A percentile compares a stretch with the other conserved stretches of the same genome.
phyloP scores from a whole-genome alignment of 768 basidiomycete genomes.

The Fomitopsis serialis region DNA sequence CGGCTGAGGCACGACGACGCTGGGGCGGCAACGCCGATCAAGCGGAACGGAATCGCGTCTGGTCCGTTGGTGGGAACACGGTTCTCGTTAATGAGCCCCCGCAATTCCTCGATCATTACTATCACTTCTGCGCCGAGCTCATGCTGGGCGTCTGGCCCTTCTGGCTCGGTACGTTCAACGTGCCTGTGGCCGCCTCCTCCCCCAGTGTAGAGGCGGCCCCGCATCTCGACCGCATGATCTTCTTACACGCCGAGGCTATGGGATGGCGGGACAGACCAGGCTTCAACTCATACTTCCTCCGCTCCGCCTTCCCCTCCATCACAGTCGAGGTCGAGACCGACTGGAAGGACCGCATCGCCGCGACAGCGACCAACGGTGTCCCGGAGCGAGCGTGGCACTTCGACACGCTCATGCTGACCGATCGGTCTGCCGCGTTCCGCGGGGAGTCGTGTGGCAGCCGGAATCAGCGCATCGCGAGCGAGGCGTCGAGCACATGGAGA shows the following conservation, averaged over 20 bases:
- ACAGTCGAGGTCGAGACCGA: constrained; percentile 65
- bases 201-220: constrained; percentile 36
- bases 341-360: constrained; percentile 58
- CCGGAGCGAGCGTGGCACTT: constrained; percentile 57
- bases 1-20: constrained; percentile 48
- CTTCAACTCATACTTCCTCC: constrained; percentile 75
- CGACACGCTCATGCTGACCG: constrained; percentile 61
- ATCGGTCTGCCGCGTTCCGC: constrained; percentile 73
- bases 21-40: constrained; percentile 46
- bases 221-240: constrained; percentile 63
- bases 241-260: constrained; percentile 50
- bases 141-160: constrained; percentile 72
- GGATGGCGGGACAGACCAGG: constrained; percentile 76
- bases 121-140: constrained; percentile 83
- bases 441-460: constrained; percentile 56
- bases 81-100: constrained; percentile 65
- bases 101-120: constrained; percentile 83
- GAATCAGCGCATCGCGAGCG: constrained; percentile 69
- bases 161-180: constrained; percentile 50
- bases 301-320: constrained; percentile 65
- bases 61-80: constrained; percentile 68
- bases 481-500: constrained; percentile 49
- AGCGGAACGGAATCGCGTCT: constrained; percentile 44
- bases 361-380: constrained; percentile 15
- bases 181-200: constrained; percentile 13